A percentile compares a stretch with the other conserved stretches of the same genome.
Conservation (phyloP, 2,329 filamentous ascomycete species). For the Clarireedia sp. region DNA sequence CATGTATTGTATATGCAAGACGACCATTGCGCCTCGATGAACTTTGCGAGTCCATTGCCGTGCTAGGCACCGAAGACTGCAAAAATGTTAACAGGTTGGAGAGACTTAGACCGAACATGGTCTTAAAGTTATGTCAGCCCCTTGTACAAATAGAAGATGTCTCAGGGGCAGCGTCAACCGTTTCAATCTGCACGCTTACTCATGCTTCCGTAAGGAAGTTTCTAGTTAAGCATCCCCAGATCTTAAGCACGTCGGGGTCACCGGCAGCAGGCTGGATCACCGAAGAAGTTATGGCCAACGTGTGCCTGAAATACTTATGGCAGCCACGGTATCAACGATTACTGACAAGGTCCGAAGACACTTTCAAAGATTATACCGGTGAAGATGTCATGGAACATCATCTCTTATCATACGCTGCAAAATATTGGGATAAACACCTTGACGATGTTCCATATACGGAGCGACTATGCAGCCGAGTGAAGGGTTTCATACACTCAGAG, state of each 20-base stretch:
- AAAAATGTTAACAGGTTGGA: background rate
- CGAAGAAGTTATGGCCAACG: background rate
- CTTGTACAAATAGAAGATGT: background rate
- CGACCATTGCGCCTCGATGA: background rate
- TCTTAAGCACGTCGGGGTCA: background rate
- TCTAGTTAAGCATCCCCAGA: background rate
- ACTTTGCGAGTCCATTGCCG: constrained; percentile 2
- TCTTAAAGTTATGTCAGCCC: background rate
- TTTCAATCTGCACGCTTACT: background rate
- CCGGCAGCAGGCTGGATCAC: background rate
- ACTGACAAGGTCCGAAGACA: background rate
- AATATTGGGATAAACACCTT: background rate
- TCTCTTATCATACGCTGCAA: background rate
- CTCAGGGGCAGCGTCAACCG: background rate
- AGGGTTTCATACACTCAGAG: background rate
- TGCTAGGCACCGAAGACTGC: background rate
- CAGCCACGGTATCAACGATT: background rate
- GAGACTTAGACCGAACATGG: background rate
- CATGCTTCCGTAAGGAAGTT: background rate
- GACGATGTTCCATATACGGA: background rate
- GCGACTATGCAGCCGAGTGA: background rate
- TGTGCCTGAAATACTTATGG: constrained; percentile 5
- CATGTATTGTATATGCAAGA: constrained; percentile 1
- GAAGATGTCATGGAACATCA: constrained; percentile 1
- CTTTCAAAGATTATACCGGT: background rate